A percentile compares a stretch with the other conserved stretches of the same genome.
Evolutionary conservation across 2,329 filamentous ascomycete species (phyloP).

Genomic region (Didymella pomorum): DNA sequence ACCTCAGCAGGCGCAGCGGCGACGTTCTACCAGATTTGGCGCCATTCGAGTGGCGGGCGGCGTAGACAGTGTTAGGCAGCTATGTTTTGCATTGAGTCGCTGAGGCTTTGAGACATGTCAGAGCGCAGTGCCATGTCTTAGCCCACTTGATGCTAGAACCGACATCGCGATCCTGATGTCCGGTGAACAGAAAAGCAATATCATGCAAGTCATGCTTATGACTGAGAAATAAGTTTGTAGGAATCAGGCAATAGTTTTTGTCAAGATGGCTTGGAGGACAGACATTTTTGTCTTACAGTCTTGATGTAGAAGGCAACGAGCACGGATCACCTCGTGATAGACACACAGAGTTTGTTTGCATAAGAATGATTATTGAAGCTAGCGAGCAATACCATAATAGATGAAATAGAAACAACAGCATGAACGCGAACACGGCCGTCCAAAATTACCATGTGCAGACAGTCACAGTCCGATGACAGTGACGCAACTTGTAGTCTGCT

Average conservation of each 20-base stretch:
- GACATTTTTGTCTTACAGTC: neutral
- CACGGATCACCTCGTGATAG: neutral
- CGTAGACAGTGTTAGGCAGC: slow-evolving; percentile 3
- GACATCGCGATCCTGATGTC: slow-evolving; percentile 1
- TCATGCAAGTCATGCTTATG: neutral
- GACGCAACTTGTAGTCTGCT: slow-evolving; percentile 7
- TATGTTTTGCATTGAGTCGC: neutral
- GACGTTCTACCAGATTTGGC: slow-evolving; percentile 1
- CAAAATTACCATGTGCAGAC: neutral
- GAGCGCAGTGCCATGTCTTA: slow-evolving; percentile 6
- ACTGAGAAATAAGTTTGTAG: neutral
- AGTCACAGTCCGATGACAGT: neutral
- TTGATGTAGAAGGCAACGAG: slow-evolving; percentile 1
- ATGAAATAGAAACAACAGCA: slow-evolving; percentile 12
- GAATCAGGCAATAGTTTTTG: neutral
- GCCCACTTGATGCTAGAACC: slow-evolving; percentile 1
- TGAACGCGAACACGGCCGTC: slow-evolving; percentile 2
- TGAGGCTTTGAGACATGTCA: slow-evolving; percentile 9
- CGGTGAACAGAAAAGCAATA: slow-evolving; percentile 12
- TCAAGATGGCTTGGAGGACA: slow-evolving; percentile 3
- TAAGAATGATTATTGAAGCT: slow-evolving; percentile 18
- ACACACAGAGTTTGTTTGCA: neutral
- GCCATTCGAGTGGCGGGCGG: neutral
- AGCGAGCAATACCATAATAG: slow-evolving; percentile 13
- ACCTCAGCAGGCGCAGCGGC: neutral